Base-by-base conservation (phyloP, 2,329 filamentous ascomycete species). In the Nemania abortiva region DNA sequence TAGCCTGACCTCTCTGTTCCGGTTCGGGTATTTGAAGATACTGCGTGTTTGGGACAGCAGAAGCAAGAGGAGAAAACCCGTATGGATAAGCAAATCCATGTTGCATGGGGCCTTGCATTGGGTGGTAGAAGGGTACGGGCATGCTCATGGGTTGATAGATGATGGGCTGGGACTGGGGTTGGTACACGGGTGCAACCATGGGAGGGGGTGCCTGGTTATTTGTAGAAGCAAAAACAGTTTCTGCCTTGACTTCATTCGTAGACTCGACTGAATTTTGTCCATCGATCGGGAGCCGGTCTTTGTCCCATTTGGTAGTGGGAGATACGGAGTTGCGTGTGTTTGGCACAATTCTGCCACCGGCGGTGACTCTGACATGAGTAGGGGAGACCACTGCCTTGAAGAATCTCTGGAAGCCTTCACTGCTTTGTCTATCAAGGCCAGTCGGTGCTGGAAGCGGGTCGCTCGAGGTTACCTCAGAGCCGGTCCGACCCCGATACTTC, bases 371-470 rank as follows among this genome's bases (percentile, higher is more conserved):
- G 70, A 91, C 86, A 77, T 91, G 88, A 15, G 88, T 89, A 7
- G 89, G 89, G 39, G 89, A 91, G 4, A 88, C 85, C n/a, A 91
- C 89, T 11, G 89, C 88, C 76, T 89, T 89, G 80, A 89, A 91
- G 76, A 91, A 91, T 61, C 86, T 84, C 77, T 90, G 86, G 73
- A 91, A 91, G n/a, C 89, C 89, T 76, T 91, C 88, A 39, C 85
- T 85, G 72, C 87, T 85, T 76, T 91, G 89, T 29, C 87, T 85
- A 45, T 78, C 79, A 39, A 86, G 77, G 9, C 84, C 86, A 22
- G 83, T 78, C 11, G 88, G 88, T 24, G 88, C 88, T 59, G 85
- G 80, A 42, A 88, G 80, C 6, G 87, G 87, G 55, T 85, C 85
- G 50, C 76, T 79, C 52, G 79, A 78, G 20, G 77, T 74, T n/a